These are phyloP conservation scores for Yamadazyma taylorii DNA, from an alignment of 1,139 yeast species.

Conservation along the genomic window DNA sequence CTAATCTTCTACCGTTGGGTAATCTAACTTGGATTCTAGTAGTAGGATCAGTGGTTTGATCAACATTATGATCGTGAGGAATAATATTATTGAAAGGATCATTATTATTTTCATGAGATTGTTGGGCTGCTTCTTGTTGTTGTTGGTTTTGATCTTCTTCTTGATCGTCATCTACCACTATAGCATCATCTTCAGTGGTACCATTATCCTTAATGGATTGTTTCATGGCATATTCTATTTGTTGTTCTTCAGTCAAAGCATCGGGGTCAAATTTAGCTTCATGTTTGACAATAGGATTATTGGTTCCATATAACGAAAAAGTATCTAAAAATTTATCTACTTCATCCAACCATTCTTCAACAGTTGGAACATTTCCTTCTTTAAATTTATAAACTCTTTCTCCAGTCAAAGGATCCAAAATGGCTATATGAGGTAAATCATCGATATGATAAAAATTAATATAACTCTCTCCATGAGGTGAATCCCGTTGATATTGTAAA, in stretches of 20 bases:
- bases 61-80: conserved; percentile 56
- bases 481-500: conserved; percentile 76
- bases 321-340: conserved; percentile 58
- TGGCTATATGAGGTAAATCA: conserved; percentile 83
- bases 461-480: conserved; percentile 71
- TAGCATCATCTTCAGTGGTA: conserved; percentile 30
- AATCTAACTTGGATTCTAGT: conserved; percentile 86
- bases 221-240: conserved; percentile 72
- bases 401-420: conserved; percentile 93
- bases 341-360: conserved; percentile 59
- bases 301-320: conserved; percentile 63
- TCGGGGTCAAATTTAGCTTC: conserved; percentile 57
- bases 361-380: conserved; percentile 57
- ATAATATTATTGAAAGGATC: conserved; percentile 44
- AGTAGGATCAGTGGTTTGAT: conserved; percentile 50
- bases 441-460: conserved; percentile 66
- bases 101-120: too few species aligned
- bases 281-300: conserved; percentile 68
- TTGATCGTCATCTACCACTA: conserved; percentile 22
- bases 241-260: conserved; percentile 79
- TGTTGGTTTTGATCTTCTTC: conserved; percentile 6
- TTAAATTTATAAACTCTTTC: conserved; percentile 78
- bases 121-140: too few species aligned
- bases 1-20: conserved; percentile 80
- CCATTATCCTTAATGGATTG: conserved; percentile 50